Base-by-base conservation (phyloP, 2,329 filamentous ascomycete genomes). In the Allantophomopsis cytisporea region DNA sequence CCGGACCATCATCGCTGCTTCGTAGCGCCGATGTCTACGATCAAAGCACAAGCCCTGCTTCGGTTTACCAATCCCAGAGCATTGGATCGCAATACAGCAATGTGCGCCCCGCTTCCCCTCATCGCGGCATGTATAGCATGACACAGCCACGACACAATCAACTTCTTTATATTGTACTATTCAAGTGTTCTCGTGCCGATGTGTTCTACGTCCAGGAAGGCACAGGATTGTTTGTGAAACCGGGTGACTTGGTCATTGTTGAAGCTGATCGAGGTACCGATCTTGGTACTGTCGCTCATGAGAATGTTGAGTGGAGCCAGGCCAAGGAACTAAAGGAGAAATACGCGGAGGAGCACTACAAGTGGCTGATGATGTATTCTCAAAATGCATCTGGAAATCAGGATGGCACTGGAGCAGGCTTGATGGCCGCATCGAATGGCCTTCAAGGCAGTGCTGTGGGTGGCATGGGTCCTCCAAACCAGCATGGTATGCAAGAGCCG, bases 331-430 rank as follows among this genome's bases (percentile, higher is more conserved):
- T 87, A 48, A 94, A 95, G 58, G 85, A 93, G 50, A 80, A 91
- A 50, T 93, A 89, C 48, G 83, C 83, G 2, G 86, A 95, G 56
- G 87, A 96, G 56, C 91, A 98, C 58, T 95, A 94, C 63, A 88
- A 87, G 54, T 96, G 89, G 85, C 71, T 98, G 39, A 94, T 96
- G 83, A 91, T 96, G 83, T 98, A 95, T 59, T 94, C 87, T 1
- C 80, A 87, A 57, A 83, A 77, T 54, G 84, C 75, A 7, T 72
- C 71, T 30, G 71, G 68, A 16, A 71, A 68, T 16, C 69, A 77
- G 41, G 76, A 80, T 45, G 70, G 73, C 17, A 63, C 71, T 6
- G 69, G 72, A 30, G 69, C 71, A 38, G 76, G 80, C 20, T 65
- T 79, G 39, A 70, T 80, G 60, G 71, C 79, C 8, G 71, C 73